Conservation (phyloP, 768 basidiomycete species). For the Guyanaporus albipodus region DNA sequence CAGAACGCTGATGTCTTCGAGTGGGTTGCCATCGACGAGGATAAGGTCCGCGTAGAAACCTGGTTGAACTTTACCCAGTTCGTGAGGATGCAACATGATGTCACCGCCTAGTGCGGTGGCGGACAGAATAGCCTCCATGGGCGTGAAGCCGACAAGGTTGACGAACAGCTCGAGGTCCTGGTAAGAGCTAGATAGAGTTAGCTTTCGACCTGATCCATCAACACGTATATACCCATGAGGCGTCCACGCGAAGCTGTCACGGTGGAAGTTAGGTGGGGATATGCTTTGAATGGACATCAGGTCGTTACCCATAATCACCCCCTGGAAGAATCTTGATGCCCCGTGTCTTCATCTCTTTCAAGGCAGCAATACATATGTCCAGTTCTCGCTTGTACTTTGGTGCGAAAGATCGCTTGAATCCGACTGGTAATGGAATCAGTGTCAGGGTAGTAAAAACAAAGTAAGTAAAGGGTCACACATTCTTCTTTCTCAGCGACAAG, state of each 20-base stretch:
- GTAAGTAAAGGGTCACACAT: conserved; percentile 7
- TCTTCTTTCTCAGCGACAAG: conserved; percentile 25
- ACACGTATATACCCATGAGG: conserved; percentile 26
- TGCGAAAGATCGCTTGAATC: conserved; percentile 16
- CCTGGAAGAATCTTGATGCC: conserved; percentile 37
- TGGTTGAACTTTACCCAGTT: conserved; percentile 35
- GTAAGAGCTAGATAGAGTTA: conserved; percentile 27
- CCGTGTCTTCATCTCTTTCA: conserved; percentile 36
- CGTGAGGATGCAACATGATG: conserved; percentile 33
- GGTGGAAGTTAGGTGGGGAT: background rate
- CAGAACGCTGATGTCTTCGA: conserved; percentile 33
- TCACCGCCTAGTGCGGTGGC: conserved; percentile 36
- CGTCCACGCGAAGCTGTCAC: conserved; percentile 28
- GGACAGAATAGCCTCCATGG: conserved; percentile 36
- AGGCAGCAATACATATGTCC: conserved; percentile 30
- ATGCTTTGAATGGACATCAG: background rate
- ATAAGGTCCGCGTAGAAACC: conserved; percentile 37
- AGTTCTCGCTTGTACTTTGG: conserved; percentile 31
- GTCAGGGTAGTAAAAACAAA: background rate
- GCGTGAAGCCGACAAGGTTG: conserved; percentile 31
- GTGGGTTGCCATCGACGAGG: conserved; percentile 34
- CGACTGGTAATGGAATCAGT: conserved; percentile 8
- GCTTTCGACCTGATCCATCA: background rate
- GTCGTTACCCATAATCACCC: conserved; percentile 34
- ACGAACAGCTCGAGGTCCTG: conserved; percentile 37